phyloP scores from a whole-genome alignment of 176 grass and related monocot genomes.

The Oryza coarctata region DNA sequence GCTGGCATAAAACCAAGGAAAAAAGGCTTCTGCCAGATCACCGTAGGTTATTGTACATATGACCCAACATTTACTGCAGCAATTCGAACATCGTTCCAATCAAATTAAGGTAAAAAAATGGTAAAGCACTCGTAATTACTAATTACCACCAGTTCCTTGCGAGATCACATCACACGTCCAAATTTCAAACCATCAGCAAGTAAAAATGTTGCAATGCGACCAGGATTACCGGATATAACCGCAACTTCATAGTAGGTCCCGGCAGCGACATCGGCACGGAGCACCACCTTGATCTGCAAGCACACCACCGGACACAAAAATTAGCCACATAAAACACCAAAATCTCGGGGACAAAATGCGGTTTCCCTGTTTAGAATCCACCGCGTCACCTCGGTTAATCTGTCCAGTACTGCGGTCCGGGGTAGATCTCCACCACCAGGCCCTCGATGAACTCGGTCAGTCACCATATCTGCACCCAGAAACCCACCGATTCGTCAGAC shows the following conservation, averaged over 20 bases:
- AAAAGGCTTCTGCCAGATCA: no score
- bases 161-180: not conserved
- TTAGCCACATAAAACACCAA: not conserved
- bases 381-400: conserved; percentile 46
- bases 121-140: not conserved
- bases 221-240: conserved; percentile 59
- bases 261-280: conserved; percentile 49
- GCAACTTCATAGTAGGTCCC: conserved; percentile 60
- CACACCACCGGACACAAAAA: not conserved
- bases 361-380: not conserved
- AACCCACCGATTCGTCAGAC: no score
- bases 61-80: no score
- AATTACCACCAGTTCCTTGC: not conserved
- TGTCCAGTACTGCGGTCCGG: conserved; percentile 69
- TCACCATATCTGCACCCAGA: no score
- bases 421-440: conserved; percentile 45
- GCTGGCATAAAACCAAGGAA: no score
- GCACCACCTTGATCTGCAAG: conserved; percentile 65
- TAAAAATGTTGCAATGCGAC: not conserved
- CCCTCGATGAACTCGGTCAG: no score
- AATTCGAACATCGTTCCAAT: not conserved
- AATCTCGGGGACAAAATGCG: not conserved
- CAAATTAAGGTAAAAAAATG: not conserved
- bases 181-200: not conserved
- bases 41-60: no score